Evolutionary conservation across 768 basidiomycete species (phyloP), one percentile per base, ranked within the genome.

Genomic region (Boletellus sp.): DNA sequence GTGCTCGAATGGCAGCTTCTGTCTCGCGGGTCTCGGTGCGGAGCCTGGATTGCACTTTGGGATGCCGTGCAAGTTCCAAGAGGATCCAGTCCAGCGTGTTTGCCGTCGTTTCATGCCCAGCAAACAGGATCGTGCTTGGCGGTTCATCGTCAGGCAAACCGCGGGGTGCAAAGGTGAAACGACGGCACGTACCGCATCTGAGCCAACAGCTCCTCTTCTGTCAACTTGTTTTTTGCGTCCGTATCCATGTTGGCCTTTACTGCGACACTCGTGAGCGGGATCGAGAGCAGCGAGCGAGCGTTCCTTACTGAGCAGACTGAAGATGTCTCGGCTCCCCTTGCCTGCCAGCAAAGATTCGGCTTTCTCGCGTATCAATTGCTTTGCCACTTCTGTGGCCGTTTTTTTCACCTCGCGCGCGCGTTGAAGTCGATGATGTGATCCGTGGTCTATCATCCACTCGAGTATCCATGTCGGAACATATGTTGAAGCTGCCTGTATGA

Each of bases 1-100:
- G 53, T 24, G 49, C 44, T 8, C 16, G 39, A 9, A 51, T 22
- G 24, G 39, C 12, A n/a, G 38, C 33, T 19, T 45, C 50, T 6
- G 17, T 46, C 24, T n/a, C 8, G 7, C 40, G 43, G 23, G 61
- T 61, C 41, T 62, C 62, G 0, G 22, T 68, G 12, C 90, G 79
- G 19, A 91, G 77, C 50, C 72, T 76, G 3, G 68, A 65, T 60
- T 91, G 89, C 3, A 81, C 63, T 19, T 79, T 70, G 0, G 78
- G 81, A 51, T 81, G 69, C 35, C 72, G 75, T 2, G 83, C 77
- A 6, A 92, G 73, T 55, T 84, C 81, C 46, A 84, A 71, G 12
- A 48, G 39, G 11, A 48, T 34, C 50, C 44, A 40, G 39, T 33
- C 15, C 23, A 84, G 48, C 2, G 77, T 72, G 33, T 75, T 79